A percentile compares a stretch with the other conserved stretches of the same genome.
Conservation (phyloP, 2,329 filamentous ascomycete genomes). For the Hymenoscyphus occultus region DNA sequence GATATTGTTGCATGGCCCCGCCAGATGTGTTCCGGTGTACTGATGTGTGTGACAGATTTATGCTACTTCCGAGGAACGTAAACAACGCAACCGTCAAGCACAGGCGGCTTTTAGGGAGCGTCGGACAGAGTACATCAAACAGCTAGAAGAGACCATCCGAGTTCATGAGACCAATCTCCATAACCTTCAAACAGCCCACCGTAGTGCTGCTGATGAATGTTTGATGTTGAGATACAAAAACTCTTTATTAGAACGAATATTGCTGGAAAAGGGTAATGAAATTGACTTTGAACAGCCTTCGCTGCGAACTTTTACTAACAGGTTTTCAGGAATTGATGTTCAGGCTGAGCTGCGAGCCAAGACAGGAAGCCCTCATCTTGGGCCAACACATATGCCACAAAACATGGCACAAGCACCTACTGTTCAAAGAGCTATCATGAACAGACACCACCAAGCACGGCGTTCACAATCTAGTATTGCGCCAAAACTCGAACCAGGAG, state of each 20-base stretch:
- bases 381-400: slow-evolving; percentile 64
- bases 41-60: slow-evolving; percentile 67
- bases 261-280: slow-evolving; percentile 83
- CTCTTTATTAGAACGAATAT: slow-evolving; percentile 88
- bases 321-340: slow-evolving; percentile 78
- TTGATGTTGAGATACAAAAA: slow-evolving; percentile 99
- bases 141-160: slow-evolving; percentile 95
- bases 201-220: slow-evolving; percentile 92
- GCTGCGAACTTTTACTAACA: slow-evolving; percentile 17
- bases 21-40: slow-evolving; percentile 13
- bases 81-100: slow-evolving; percentile 94
- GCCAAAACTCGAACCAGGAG: slow-evolving; percentile 65
- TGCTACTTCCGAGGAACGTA: slow-evolving; percentile 96
- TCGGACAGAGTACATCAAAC: slow-evolving; percentile 98
- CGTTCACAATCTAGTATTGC: slow-evolving; percentile 71
- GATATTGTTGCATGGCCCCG: slow-evolving; percentile 36
- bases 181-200: slow-evolving; percentile 89
- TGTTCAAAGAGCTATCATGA: slow-evolving; percentile 77
- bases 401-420: slow-evolving; percentile 70
- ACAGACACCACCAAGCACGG: slow-evolving; percentile 68
- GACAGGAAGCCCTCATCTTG: slow-evolving; percentile 80
- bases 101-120: slow-evolving; percentile 97
- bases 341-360: slow-evolving; percentile 93
- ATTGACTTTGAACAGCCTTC: neutral
- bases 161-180: slow-evolving; percentile 94